Base-by-base conservation (phyloP, 140 eudicot species). In the Anethum foeniculum region DNA sequence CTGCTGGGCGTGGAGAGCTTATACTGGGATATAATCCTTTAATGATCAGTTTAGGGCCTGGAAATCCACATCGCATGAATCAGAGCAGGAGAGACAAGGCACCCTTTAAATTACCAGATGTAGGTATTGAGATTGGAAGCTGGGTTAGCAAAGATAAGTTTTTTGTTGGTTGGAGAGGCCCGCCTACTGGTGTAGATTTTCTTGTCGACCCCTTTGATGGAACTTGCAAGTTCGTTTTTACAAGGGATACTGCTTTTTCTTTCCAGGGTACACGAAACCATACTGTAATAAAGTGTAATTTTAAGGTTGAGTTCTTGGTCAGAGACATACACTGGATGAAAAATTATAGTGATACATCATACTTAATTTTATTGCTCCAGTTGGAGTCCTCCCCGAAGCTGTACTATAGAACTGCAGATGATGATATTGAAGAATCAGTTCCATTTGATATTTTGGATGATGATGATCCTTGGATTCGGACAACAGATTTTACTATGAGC, bases 381-480 rank as follows among this genome's bases (percentile, higher is more conserved):
- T 86, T 95, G 83, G 85, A 82, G 30, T 89, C 96, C 2, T 81
- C 97, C 41, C 98, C 98, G 3, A 39, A 83, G 58, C 69, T 94
- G 47, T 86, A 75, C 51, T 94, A 92, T 76, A 76, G 98, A 85
- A 94, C 97, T n/a, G 98, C 98, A 19, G 98, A 94, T 85, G 99
- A 95, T 60, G 99, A 95, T 52, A 89, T 92, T 30, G 85, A 64
- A n/a, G 87, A 79, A 16, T 79, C 93, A 0, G 87, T 88, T 56
- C 95, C 99, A 23, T 92, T 83, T 65, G 97, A 95, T 78, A 80
- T 88, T 88, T 83, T 92, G 87, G 98, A 94, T 81, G 98, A 94
- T 72, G 98, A 94, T 86, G 98, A 94, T 83, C 99, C 97, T 13
- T 95, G 99, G 99, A 92, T 95, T 49, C 90, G 99, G 69, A 92